These are phyloP conservation scores for Debaryomyces castellii DNA, from an alignment of 805 yeast genomes.

Conservation along the genomic window DNA sequence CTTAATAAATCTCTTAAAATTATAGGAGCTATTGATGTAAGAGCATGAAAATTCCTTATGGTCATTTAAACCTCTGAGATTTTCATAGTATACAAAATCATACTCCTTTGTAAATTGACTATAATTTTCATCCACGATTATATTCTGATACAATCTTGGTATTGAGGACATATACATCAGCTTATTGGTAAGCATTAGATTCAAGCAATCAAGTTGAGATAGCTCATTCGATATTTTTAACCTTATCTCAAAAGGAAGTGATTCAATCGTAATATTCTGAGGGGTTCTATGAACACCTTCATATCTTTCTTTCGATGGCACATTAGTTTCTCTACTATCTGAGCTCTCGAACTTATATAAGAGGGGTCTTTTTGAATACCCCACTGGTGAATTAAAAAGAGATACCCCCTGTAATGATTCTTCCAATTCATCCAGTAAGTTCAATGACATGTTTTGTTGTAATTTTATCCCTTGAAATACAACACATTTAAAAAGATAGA, in stretches of 20 bases:
- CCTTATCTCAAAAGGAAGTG: slow-evolving; percentile 39
- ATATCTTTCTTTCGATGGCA: no score
- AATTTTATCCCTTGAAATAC: no score
- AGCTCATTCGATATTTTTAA: slow-evolving; percentile 28
- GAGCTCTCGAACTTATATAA: not conserved
- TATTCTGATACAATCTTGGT: slow-evolving; percentile 37
- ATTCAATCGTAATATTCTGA: slow-evolving; percentile 15
- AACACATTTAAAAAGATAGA: no score
- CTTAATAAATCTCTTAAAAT: slow-evolving; percentile 35
- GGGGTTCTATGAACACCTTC: not conserved
- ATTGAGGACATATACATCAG: slow-evolving; percentile 28
- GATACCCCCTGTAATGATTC: not conserved
- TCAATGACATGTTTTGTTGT: not conserved
- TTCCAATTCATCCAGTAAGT: not conserved
- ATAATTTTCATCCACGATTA: slow-evolving; percentile 37
- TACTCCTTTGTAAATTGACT: slow-evolving; percentile 32
- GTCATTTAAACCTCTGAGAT: slow-evolving; percentile 1
- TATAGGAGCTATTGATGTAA: slow-evolving; percentile 39
- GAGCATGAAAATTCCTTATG: slow-evolving; percentile 15
- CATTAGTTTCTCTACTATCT: not conserved
- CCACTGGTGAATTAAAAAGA: slow-evolving; percentile 21
- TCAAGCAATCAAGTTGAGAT: slow-evolving; percentile 39
- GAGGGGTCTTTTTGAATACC: slow-evolving; percentile 19
- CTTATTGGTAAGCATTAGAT: slow-evolving; percentile 26
- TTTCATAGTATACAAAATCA: slow-evolving; percentile 8